Evolutionary conservation across 2,329 filamentous ascomycete species (phyloP), one percentile per base, ranked within the genome.

Genomic region (Trichoderma gracile): DNA sequence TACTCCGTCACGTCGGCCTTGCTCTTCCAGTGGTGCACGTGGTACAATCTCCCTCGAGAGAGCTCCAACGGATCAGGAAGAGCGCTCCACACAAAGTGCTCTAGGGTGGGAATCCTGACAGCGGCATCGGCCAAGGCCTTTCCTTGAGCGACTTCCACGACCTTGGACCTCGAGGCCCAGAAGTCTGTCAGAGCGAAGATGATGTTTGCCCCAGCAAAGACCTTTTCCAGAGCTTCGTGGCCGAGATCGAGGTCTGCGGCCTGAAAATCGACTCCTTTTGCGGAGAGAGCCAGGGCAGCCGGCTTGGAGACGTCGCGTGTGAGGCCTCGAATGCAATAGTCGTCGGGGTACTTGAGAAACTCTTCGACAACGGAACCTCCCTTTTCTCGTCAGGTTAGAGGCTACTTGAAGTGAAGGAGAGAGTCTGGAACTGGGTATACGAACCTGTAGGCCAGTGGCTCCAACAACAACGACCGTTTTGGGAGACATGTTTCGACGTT

Each of bases 11-110:
- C 55, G 5, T 58, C 55, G 0, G 27, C 30, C 30, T 58, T 58
- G n/a, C 55, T 38, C 43, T 58, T 58, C 55, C 55, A 58, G 19
- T 58, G 55, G 9, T 58, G 55, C 8, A 58, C 55, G 38, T 47
- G 27, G 9, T 47, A 38, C 19, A 47, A 38, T 23, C 19, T 40
- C 3, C 55, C 55, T 3, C 47, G 19, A 1, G 55, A 58, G 4
- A 58, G 42, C 27, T 46, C 55, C 43, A 47, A 33, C 5, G 55
- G 55, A 17, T 58, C 55, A 9, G 55, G 55, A 3, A 58, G 43
- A 12, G 55, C 55, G 9, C 43, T 58, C 55, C 55, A 58, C 1
- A 58, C 43, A 25, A 58, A 58, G 27, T 58, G 43, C 43, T 47
- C 30, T 5, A 58, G 30, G 5, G 27, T 58, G 9, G 55, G 19